Evolutionary conservation across 1,139 yeast species (phyloP), one percentile per base, ranked within the genome.

Genomic region (Pichia sp.): DNA sequence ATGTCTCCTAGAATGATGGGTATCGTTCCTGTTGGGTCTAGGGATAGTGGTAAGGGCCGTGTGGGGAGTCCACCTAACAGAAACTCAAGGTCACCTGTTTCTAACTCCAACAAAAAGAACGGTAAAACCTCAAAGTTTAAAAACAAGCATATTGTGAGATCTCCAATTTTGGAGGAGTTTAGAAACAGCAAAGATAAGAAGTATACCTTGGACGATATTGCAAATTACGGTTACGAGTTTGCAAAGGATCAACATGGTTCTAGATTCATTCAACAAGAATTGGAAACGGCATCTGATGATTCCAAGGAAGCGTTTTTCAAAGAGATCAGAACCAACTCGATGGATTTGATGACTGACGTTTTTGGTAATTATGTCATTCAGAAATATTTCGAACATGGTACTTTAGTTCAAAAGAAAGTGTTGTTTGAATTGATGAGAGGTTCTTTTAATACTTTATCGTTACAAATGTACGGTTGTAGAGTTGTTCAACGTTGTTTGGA

Each of bases 321-420:
- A 59, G 98, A 91, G 69, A 83, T 93, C 44, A 74, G 89, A 63
- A 85, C 83, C 26, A 80, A 82, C 55, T 79, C 95, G 1, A 75
- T 85, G 55, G 93, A 86, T 55, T 74, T 95, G 58, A 88, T 93
- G 87, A 89, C 96, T 8, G 99, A 95, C 71, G 99, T 93, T 7
- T 95, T 95, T 72, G 99, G 99, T 53, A 95, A 95, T 68, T 95
- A 95, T 66, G 98, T 95, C 23, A 88, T 95, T 55, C 99, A 95
- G 68, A 91, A 91, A 70, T 89, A 83, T 65, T 89, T 93, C 68
- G 98, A 93, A 70, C 76, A 74, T 64, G 97, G 98, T 22, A 75
- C 83, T 7, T 76, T 70, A 34, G 76, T 82, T 37, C 98, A 93
- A 64, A 83, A 80, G 63, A 76, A 80, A 30, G 76, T 85, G 9